Base-by-base conservation (phyloP, 176 grass and related monocot species). In the Musa itinerans region DNA sequence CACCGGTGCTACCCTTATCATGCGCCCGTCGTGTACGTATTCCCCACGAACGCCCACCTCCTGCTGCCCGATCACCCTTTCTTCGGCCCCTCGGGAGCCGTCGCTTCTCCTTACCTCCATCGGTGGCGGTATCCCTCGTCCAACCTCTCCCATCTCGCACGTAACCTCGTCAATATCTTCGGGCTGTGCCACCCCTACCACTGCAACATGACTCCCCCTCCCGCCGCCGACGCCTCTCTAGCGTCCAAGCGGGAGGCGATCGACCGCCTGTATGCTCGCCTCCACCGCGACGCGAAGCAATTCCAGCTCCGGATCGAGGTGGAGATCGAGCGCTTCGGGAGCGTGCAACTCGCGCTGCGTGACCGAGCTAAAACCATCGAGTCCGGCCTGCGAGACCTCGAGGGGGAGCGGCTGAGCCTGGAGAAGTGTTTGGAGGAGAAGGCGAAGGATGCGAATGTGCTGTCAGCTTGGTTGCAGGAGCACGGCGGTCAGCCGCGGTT, bases 61-160 rank as follows among this genome's bases (percentile, higher is more conserved):
- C 69, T 83, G 71, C 56, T 76, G 54, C 50, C 2, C 34, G 80
- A 71, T 65, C 80, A 86, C 80, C 85, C 85, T 2, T 82, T 79
- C 70, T 54, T 86, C 20, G 80, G 75, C 71, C 71, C 77, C 25
- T 68, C 70, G 50, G 79, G 78, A 19, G 65, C 63, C 11, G 72
- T 73, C 71, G 34, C 61, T 15, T 66, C 50, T 8, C 80, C 80
- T 3, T 86, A 78, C 80, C 76, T 82, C 3, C 14, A 52, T 0
- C 26, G 5, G 8, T 86, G 85, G 85, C 19, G 10, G 69, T 68
- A 79, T 50, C 80, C 85, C 29, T 14, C 1, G 15, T 86, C 76
- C 63, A 76, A 27, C 80, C 78, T 80, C 34, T 21, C 56, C 34
- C 69, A 50, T 8, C 69, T 80, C 48, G 55, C 56, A 11, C 68